A percentile compares a stretch with the other conserved stretches of the same genome.
Conservation (phyloP, 768 basidiomycete species). For the Lepiota brunneoincarnata region DNA sequence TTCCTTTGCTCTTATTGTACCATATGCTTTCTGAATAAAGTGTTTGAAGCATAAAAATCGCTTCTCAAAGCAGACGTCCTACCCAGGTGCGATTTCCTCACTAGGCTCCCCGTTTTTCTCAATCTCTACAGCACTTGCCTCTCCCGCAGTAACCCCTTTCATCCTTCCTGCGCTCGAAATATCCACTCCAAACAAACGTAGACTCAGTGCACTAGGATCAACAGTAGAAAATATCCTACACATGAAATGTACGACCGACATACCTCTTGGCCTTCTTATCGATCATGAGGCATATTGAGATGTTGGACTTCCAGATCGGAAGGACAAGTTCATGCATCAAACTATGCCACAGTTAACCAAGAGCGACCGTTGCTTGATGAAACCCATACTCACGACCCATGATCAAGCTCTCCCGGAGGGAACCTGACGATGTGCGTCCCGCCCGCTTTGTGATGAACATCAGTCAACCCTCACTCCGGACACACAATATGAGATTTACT, state of each 20-base stretch:
- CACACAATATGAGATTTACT: constrained; percentile 42
- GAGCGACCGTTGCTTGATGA: background rate
- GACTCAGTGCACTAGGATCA: constrained; percentile 70
- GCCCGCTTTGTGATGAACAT: constrained; percentile 34
- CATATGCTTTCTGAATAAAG: no score
- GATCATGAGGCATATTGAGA: constrained; percentile 87
- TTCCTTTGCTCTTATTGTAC: no score
- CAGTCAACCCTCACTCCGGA: background rate
- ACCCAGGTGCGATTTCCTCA: no score
- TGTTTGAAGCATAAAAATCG: no score
- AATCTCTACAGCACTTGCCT: no score
- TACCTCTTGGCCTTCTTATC: constrained; percentile 97
- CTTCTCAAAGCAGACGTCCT: no score
- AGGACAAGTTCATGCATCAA: constrained; percentile 79
- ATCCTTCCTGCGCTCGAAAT: constrained; percentile 39
- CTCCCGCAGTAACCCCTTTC: background rate
- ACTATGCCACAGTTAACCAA: constrained; percentile 33
- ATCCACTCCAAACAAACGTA: constrained; percentile 82
- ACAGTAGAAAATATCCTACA: constrained; percentile 1
- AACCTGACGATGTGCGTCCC: constrained; percentile 79
- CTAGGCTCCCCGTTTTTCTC: no score
- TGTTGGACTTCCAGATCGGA: constrained; percentile 94
- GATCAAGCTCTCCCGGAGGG: constrained; percentile 47
- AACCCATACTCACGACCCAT: constrained; percentile 47
- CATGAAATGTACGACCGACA: constrained; percentile 12